A percentile compares a stretch with the other conserved stretches of the same genome.
Evolutionary conservation across 257 asterid genomes (phyloP).

Genomic region (Gentiana dahurica): DNA sequence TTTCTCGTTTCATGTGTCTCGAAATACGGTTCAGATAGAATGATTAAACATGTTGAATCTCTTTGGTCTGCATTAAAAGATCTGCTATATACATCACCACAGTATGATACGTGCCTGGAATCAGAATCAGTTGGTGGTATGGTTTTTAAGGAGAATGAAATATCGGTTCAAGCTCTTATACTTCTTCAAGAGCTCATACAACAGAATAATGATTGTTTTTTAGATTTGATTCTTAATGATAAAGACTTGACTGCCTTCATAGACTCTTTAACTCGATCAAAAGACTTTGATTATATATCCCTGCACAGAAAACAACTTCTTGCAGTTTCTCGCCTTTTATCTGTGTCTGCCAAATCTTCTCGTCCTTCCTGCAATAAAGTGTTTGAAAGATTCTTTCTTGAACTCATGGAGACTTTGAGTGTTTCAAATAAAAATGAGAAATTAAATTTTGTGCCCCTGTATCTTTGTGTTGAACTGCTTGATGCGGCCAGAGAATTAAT

Average conservation of each 20-base stretch:
- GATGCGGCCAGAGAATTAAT: slow-evolving; percentile 60
- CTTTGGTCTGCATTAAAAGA: slow-evolving; percentile 82
- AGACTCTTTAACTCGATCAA: slow-evolving; percentile 34
- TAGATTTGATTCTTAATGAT: slow-evolving; percentile 47
- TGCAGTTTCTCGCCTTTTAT: slow-evolving; percentile 56
- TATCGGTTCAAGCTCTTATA: slow-evolving; percentile 49
- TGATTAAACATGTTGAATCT: slow-evolving; percentile 44
- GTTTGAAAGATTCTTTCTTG: slow-evolving; percentile 60
- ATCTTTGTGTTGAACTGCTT: slow-evolving; percentile 67
- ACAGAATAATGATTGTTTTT: slow-evolving; percentile 35
- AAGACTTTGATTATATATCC: slow-evolving; percentile 39
- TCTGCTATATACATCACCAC: slow-evolving; percentile 42
- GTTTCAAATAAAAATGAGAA: slow-evolving; percentile 36
- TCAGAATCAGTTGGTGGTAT: slow-evolving; percentile 39
- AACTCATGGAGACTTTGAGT: slow-evolving; percentile 46
- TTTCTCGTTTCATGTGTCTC: slow-evolving; percentile 59
- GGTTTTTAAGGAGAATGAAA: slow-evolving; percentile 57
- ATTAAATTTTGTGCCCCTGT: slow-evolving; percentile 48
- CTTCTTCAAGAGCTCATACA: slow-evolving; percentile 54
- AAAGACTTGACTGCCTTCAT: slow-evolving; percentile 46
- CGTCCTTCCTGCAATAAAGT: slow-evolving; percentile 52
- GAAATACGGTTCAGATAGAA: slow-evolving; percentile 67
- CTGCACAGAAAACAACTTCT: slow-evolving; percentile 54
- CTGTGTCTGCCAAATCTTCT: slow-evolving; percentile 56
- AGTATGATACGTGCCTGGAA: slow-evolving; percentile 35